Conservation (phyloP, 768 basidiomycete genomes). For the Roridomyces roridus region DNA sequence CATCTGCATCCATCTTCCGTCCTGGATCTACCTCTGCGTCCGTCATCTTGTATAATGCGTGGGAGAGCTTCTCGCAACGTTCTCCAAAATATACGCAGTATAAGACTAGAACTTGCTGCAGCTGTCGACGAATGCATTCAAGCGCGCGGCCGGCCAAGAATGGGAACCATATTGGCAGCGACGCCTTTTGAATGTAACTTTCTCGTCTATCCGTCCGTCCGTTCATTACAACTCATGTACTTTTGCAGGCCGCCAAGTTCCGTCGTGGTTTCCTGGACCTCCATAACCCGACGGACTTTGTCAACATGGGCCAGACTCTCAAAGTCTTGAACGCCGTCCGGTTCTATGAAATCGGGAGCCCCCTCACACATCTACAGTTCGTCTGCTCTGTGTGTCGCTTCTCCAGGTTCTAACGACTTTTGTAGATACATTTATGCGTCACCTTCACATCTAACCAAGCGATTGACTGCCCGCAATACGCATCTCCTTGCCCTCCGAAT, state of each 20-base stretch:
- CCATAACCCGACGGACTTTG: slow-evolving; percentile 90
- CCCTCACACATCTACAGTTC: slow-evolving; percentile 90
- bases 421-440: slow-evolving; percentile 82
- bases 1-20: slow-evolving; percentile 82
- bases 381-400: slow-evolving; percentile 32
- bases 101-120: slow-evolving; percentile 82
- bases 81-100: slow-evolving; percentile 89
- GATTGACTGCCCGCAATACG: slow-evolving; percentile 85
- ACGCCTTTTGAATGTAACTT: slow-evolving; percentile 76
- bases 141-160: slow-evolving; percentile 90
- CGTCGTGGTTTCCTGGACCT: slow-evolving; percentile 93
- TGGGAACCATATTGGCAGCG: slow-evolving; percentile 93
- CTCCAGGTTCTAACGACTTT: slow-evolving; percentile 7
- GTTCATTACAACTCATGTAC: neutral
- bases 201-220: slow-evolving; percentile 3
- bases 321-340: slow-evolving; percentile 95
- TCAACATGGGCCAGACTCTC: slow-evolving; percentile 89
- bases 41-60: slow-evolving; percentile 92
- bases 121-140: slow-evolving; percentile 94
- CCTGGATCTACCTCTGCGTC: slow-evolving; percentile 93
- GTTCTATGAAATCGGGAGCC: slow-evolving; percentile 91
- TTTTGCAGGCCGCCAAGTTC: slow-evolving; percentile 88
- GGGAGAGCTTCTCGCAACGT: slow-evolving; percentile 83
- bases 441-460: slow-evolving; percentile 78
- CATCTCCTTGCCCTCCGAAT: slow-evolving; percentile 93